phyloP scores from a whole-genome alignment of 2,329 filamentous ascomycete species.

The Stagonosporopsis chrysanthemi region DNA sequence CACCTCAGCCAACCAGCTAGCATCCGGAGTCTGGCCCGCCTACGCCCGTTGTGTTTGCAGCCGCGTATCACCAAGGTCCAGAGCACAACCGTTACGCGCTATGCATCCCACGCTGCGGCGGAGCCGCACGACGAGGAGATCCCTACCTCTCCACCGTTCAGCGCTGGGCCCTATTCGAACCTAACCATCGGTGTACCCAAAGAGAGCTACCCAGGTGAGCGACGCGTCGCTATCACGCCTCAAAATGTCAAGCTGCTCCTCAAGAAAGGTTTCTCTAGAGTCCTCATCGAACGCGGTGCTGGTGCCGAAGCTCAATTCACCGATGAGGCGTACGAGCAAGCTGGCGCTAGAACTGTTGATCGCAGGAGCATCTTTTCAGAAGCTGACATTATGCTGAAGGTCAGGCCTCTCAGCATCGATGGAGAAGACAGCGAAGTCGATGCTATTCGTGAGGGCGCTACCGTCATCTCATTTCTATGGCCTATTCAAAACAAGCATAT shows the following conservation, averaged over 20 bases:
- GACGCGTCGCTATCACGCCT: constrained; percentile 83
- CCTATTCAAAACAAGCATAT: constrained; percentile 79
- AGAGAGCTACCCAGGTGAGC: constrained; percentile 80
- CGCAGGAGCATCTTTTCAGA: constrained; percentile 73
- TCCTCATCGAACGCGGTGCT: constrained; percentile 83
- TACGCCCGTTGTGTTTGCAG: constrained; percentile 42
- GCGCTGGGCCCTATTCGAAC: constrained; percentile 67
- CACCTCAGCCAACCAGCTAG: constrained; percentile 24
- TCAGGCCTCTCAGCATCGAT: constrained; percentile 73
- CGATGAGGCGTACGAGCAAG: constrained; percentile 77
- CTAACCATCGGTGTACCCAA: constrained; percentile 80
- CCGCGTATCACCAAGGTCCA: constrained; percentile 33
- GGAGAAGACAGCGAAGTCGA: constrained; percentile 70
- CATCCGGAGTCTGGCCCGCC: constrained; percentile 35
- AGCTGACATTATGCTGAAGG: constrained; percentile 83
- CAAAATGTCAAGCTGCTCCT: constrained; percentile 81
- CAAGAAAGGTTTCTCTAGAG: constrained; percentile 82
- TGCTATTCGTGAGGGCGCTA: constrained; percentile 71
- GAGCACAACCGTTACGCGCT: constrained; percentile 36
- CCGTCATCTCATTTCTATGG: constrained; percentile 83
- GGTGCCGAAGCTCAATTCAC: constrained; percentile 78
- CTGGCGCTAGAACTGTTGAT: constrained; percentile 80
- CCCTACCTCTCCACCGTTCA: constrained; percentile 46
- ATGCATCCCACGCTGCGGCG: constrained; percentile 42
- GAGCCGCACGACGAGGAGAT: constrained; percentile 48